Base-by-base conservation (phyloP, 192 early-diverging fungal genomes). In the Coemansia sp. region DNA sequence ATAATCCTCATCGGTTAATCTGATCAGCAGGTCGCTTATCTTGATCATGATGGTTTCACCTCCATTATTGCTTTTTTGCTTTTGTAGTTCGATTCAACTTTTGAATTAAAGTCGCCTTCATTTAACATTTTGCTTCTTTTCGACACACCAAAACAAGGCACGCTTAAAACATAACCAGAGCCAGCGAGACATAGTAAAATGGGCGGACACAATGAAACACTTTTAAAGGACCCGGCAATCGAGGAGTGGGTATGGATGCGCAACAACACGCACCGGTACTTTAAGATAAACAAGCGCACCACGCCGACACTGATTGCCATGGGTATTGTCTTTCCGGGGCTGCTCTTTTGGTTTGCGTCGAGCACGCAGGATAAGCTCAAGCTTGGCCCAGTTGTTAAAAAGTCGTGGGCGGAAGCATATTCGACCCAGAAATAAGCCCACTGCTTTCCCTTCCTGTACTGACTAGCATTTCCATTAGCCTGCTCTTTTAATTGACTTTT, bases 161-260 rank as follows among this genome's bases (percentile, higher is more conserved):
- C 31, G 31, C 31, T 35, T 35, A 35, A 35, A 35, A 4, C 31
- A 35, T 35, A 35, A 6, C 31, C 31, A 35, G 31, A n/a, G 41
- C 41, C 14, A 45, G 41, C 41, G 41, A 4, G 14, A 45, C 3
- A n/a, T 35, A 8, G 31, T 11, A 52, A 59, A 60, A 82, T 82
- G 80, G 80, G 69, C 55, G 80, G 74, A 59, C 73, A 82, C 45
- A 49, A 73, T 58, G 74, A 76, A 6, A 67, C 57, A 12, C 62
- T 82, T 54, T 63, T 82, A 37, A 82, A 77, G 60, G 80, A 82
- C 52, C 80, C 80, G 16, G 80, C 80, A 2, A 82, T 82, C 55
- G 80, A 82, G 69, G 74, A 77, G 39, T 82, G 80, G 80, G 54
- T 74, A 27, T 82, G 75, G 74, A 77, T 82, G 80, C 75, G 80